Evolutionary conservation across 2,329 filamentous ascomycete species (phyloP).

Genomic region (Stemphylium beticola): DNA sequence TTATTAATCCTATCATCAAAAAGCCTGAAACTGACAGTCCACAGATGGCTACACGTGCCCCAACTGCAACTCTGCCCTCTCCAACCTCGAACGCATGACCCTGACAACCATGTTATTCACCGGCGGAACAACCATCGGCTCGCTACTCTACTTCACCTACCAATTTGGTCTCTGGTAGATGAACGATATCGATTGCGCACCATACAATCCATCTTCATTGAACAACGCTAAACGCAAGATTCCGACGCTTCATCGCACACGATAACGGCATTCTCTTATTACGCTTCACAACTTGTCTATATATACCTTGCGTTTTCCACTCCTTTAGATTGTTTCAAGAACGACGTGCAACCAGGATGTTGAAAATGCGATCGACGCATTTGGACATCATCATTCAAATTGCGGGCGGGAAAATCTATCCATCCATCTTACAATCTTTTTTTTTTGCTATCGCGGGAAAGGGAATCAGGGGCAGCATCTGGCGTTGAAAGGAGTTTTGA

Average conservation of each 20-base stretch:
- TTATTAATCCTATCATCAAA: neutral
- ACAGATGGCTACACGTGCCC: conserved; percentile 60
- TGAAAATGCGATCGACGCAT: neutral
- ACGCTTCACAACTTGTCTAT: conserved; percentile 28
- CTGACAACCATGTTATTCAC: conserved; percentile 63
- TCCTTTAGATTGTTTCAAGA: neutral
- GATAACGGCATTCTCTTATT: conserved; percentile 30
- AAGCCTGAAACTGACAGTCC: conserved; percentile 10
- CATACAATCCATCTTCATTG: neutral
- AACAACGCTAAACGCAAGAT: neutral
- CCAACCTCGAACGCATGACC: conserved; percentile 60
- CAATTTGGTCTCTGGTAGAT: conserved; percentile 51
- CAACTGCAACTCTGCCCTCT: conserved; percentile 62
- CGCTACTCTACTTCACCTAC: conserved; percentile 61
- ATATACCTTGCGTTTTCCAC: conserved; percentile 14
- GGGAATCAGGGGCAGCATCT: neutral
- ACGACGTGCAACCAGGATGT: neutral
- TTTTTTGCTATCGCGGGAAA: neutral
- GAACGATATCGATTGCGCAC: neutral
- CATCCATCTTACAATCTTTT: neutral
- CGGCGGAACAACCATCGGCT: conserved; percentile 61
- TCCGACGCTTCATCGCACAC: conserved; percentile 8
- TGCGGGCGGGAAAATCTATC: neutral
- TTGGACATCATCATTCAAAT: neutral
- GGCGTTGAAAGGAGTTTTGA: neutral